Conservation (phyloP, 805 yeast species). For the Ogataea chonburiensis region DNA sequence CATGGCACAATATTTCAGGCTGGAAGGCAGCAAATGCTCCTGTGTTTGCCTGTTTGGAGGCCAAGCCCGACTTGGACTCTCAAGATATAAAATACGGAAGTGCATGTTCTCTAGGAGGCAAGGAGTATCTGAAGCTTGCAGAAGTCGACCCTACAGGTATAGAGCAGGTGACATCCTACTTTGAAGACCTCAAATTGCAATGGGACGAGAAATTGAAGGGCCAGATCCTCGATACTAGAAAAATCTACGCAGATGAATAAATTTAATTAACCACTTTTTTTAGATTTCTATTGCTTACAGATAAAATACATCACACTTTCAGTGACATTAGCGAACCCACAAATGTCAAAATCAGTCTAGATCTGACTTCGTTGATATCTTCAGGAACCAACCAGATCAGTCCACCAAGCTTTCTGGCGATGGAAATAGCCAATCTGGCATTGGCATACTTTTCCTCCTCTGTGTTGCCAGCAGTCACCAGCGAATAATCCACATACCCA, state of each 20-base stretch:
- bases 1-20: slow-evolving; percentile 86
- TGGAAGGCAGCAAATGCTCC: slow-evolving; percentile 90
- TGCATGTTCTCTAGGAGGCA: slow-evolving; percentile 62
- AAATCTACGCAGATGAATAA: slow-evolving; percentile 14
- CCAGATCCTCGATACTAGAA: slow-evolving; percentile 51
- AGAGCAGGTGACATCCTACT: slow-evolving; percentile 62
- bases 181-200: slow-evolving; percentile 52
- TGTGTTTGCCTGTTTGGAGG: slow-evolving; percentile 57
- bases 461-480: slow-evolving; percentile 75
- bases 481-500: slow-evolving; percentile 94
- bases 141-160: slow-evolving; percentile 65
- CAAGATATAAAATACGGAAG: slow-evolving; percentile 70
- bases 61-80: slow-evolving; percentile 41
- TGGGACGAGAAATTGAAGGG: slow-evolving; percentile 77
- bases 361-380: slow-evolving; percentile 93
- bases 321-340: slow-evolving; percentile 93
- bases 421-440: slow-evolving; percentile 95
- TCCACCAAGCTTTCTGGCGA: slow-evolving; percentile 97
- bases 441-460: slow-evolving; percentile 90
- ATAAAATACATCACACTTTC: slow-evolving; percentile 16
- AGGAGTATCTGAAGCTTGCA: slow-evolving; percentile 55
- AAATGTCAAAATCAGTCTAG: slow-evolving; percentile 89
- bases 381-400: slow-evolving; percentile 99
- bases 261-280: slow-evolving; percentile 1
- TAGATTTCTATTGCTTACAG: slow-evolving; percentile 5